Evolutionary conservation across 495 filamentous ascomycete species (phyloP).

Genomic region (Evansstolkia leycettana): DNA sequence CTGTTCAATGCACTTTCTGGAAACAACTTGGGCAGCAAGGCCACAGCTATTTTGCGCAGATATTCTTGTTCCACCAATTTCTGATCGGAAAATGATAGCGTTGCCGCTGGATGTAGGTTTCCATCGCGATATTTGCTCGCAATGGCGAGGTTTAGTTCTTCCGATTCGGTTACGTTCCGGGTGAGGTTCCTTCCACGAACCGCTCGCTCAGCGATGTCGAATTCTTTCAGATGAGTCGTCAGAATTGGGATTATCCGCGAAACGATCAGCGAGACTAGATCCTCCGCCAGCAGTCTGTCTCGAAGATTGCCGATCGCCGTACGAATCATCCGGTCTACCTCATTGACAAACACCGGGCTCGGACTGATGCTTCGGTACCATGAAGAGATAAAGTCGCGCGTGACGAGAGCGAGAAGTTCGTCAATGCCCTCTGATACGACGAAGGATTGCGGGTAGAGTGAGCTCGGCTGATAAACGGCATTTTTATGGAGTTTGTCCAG

Average conservation of each 20-base stretch:
- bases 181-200: conserved; percentile 81
- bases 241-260: conserved; percentile 77
- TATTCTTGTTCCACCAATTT: conserved; percentile 79
- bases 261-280: conserved; percentile 69
- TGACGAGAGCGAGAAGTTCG: conserved; percentile 60
- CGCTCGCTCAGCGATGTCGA: conserved; percentile 77
- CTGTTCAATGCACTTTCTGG: conserved; percentile 64
- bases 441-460: conserved; percentile 68
- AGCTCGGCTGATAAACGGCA: conserved; percentile 35
- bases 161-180: conserved; percentile 85
- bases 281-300: conserved; percentile 55
- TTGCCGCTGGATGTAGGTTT: conserved; percentile 81
- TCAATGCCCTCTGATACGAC: conserved; percentile 73
- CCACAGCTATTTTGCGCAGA: conserved; percentile 55
- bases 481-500: conserved; percentile 42
- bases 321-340: conserved; percentile 72
- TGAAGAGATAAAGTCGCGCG: conserved; percentile 73
- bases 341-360: conserved; percentile 65
- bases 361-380: conserved; percentile 86
- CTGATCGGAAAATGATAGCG: conserved; percentile 66
- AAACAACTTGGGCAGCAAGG: conserved; percentile 63
- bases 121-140: conserved; percentile 86
- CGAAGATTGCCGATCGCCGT: conserved; percentile 58
- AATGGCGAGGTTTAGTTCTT: conserved; percentile 89
- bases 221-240: conserved; percentile 83